Percentiles rank a stretch among this genome's conserved stretches.
These are phyloP conservation scores for Teunomyces atbi DNA, from an alignment of 805 yeast genomes.

Conservation along the genomic window DNA sequence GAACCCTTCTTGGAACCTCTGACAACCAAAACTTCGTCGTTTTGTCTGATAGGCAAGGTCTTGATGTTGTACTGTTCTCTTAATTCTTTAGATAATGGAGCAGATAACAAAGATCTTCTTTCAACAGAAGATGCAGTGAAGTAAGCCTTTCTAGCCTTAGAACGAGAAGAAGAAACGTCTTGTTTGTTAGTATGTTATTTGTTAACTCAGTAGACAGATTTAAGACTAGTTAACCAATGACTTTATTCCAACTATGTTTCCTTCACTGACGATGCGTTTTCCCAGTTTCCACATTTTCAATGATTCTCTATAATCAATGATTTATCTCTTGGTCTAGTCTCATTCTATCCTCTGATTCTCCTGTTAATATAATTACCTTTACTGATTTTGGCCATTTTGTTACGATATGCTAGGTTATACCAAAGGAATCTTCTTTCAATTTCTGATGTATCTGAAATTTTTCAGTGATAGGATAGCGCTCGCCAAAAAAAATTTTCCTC, in stretches of 20 bases:
- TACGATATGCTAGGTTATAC: constrained; percentile 9
- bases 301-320: background rate
- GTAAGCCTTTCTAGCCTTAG: constrained; percentile 99
- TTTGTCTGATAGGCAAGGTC: constrained; percentile 96
- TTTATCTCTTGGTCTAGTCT: background rate
- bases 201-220: background rate
- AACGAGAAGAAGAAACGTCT: constrained; percentile 99
- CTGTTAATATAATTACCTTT: constrained; percentile 46
- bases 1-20: constrained; percentile 99
- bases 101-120: constrained; percentile 93
- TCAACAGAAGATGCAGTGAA: constrained; percentile 96
- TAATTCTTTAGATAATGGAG: constrained; percentile 98
- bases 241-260: background rate
- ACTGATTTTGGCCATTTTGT: constrained; percentile 62
- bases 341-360: background rate
- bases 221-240: background rate
- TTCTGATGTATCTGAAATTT: constrained; percentile 4
- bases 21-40: constrained; percentile 91
- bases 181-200: constrained; percentile 31
- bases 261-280: background rate
- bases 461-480: constrained; percentile 5
- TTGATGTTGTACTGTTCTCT: constrained; percentile 95
- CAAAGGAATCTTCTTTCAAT: constrained; percentile 4
- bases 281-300: background rate
- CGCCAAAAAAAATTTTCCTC: constrained; percentile 9